A percentile compares a stretch with the other conserved stretches of the same genome.
Conservation (phyloP, 2,329 filamentous ascomycete genomes). For the Cercospora sojina region DNA sequence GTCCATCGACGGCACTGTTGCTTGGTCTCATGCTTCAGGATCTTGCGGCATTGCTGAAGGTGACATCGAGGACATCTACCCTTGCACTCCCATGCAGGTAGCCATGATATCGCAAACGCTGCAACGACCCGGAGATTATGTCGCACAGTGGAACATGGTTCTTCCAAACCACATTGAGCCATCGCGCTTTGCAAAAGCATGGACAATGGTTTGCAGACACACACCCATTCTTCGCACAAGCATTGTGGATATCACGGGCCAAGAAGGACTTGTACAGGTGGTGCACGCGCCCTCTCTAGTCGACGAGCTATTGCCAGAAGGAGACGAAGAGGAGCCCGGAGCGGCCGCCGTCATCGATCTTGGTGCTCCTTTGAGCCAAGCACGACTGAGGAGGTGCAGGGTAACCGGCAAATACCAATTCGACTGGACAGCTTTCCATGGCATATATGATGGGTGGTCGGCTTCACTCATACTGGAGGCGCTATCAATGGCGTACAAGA, state of each 20-base stretch:
- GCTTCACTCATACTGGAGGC: slow-evolving; percentile 39
- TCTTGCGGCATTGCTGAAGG: neutral
- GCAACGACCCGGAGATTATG: slow-evolving; percentile 53
- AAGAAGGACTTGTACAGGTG: slow-evolving; percentile 23
- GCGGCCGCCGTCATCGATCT: neutral
- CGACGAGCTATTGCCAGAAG: neutral
- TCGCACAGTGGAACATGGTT: slow-evolving; percentile 42
- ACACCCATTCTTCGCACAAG: slow-evolving; percentile 43
- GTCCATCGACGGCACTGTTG: neutral
- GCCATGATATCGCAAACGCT: slow-evolving; percentile 53
- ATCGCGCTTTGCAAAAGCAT: slow-evolving; percentile 39
- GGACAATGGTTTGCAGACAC: slow-evolving; percentile 35
- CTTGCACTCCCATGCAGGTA: slow-evolving; percentile 32
- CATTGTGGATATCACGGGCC: slow-evolving; percentile 5
- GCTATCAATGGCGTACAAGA: slow-evolving; percentile 19
- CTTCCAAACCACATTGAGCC: slow-evolving; percentile 33
- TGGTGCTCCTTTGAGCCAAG: neutral
- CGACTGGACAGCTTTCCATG: slow-evolving; percentile 37
- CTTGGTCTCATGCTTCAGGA: neutral
- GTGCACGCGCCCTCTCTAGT: slow-evolving; percentile 7
- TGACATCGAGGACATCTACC: slow-evolving; percentile 52
- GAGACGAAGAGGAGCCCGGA: neutral
- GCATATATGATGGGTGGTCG: slow-evolving; percentile 44
- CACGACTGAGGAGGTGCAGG: neutral
- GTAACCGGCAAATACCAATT: neutral